phyloP scores from a whole-genome alignment of 2,329 filamentous ascomycete genomes.

The Alternaria angustiovoidea region DNA sequence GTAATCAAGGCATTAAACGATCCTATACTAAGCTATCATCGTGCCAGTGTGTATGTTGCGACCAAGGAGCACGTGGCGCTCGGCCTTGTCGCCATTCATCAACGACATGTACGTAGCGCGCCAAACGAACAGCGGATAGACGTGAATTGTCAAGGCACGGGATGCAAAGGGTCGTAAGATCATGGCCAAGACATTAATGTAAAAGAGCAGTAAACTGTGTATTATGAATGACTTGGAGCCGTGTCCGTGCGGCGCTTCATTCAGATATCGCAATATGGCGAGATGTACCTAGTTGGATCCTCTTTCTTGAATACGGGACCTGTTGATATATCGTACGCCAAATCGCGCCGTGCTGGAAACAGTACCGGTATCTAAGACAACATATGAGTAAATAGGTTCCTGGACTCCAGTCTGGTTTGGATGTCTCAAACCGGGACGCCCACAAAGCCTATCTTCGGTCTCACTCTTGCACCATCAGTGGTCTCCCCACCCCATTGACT shows the following conservation, averaged over 20 bases:
- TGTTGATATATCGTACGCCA: neutral
- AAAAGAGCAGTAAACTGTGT: neutral
- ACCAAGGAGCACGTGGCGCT: neutral
- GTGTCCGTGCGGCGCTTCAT: neutral
- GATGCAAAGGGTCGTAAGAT: neutral
- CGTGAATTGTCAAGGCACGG: neutral
- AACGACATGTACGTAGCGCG: neutral
- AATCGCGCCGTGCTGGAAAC: neutral
- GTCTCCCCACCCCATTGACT: constrained; percentile 75
- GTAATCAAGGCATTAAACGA: neutral
- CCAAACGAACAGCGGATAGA: neutral
- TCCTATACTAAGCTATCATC: neutral
- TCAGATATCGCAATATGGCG: neutral
- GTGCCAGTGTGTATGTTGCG: too few relatives aligned
- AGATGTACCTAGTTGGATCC: neutral
- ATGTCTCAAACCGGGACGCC: constrained; percentile 57
- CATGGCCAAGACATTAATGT: neutral
- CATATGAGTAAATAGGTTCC: neutral
- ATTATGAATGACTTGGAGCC: neutral
- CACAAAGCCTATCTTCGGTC: constrained; percentile 58
- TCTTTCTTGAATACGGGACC: neutral
- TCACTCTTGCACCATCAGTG: constrained; percentile 59
- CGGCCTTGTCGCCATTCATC: neutral
- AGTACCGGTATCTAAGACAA: neutral
- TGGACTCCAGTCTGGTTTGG: neutral